Evolutionary conservation across 2,329 filamentous ascomycete species (phyloP), one percentile per base, ranked within the genome.

Genomic region (Trichoderma sp.): DNA sequence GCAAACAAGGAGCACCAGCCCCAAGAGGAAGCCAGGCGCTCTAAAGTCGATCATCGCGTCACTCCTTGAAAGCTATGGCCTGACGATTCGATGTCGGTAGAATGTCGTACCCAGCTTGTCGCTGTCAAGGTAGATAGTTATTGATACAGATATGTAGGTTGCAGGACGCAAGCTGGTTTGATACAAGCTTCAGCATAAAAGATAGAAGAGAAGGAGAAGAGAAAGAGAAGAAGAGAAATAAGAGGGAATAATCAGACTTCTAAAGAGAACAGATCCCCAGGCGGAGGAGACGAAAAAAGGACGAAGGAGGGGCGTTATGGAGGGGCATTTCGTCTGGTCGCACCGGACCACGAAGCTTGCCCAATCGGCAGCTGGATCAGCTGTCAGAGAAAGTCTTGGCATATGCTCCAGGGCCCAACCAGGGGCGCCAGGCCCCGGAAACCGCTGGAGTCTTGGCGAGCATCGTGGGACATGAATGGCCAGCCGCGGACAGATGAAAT

Each of bases 1-100:
- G 73, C 88, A 81, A 74, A 94, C 83, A 73, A 95, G 81, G 73
- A 93, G 77, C 67, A 87, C 79, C 73, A 90, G 76, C 75, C 84
- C 86, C 79, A 88, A 76, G 71, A 88, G 76, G 75, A 87, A 79
- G 76, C 83, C 82, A 74, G 82, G 81, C 65, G 81, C 81, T 76
- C 82, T 85, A 72, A 83, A 76, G 71, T 80, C 79, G 74, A 83
- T 79, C 87, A 88, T 88, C 71, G 70, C 73, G 55, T 31, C 29
- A 37, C 40, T 3, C 40, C 13, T 58, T 57, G 14, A 31, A 24
- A 5, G 53, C 52, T 52, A 40, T 16, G 19, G 49, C 58, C 55
- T 40, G 35, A 21, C 14, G 43, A 40, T 37, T 40, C 16, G 29
- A 40, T n/a, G 21, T 19, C 31, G 24, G 64, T 27, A 55, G 19